These are phyloP conservation scores for Solanum hybrid DNA, from an alignment of 305 asterid genomes.

Conservation along the genomic window DNA sequence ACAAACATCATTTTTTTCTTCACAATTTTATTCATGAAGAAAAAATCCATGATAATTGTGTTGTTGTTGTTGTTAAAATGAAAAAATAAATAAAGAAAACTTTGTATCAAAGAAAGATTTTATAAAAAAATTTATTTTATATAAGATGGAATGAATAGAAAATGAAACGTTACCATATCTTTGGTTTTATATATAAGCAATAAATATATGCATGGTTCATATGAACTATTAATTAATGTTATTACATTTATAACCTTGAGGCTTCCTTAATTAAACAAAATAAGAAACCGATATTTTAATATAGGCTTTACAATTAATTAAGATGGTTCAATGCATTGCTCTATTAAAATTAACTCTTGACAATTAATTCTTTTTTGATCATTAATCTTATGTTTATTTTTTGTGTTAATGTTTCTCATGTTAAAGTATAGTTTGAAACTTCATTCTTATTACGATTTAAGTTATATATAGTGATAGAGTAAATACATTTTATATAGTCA, in stretches of 20 bases:
- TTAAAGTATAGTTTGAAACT: neutral
- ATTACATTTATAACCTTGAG: slow-evolving; percentile 12
- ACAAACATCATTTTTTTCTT: neutral
- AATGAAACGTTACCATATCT: slow-evolving; percentile 29
- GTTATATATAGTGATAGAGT: neutral
- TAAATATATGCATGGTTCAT: neutral
- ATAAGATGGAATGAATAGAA: slow-evolving; percentile 19
- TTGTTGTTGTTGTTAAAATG: neutral
- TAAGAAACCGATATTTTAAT: neutral
- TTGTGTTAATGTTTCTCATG: neutral
- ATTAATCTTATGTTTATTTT: neutral
- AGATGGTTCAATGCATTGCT: neutral
- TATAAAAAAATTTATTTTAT: neutral
- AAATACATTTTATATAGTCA: neutral
- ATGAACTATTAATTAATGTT: slow-evolving; percentile 6
- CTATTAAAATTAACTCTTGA: neutral
- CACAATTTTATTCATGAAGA: neutral
- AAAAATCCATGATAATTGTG: slow-evolving; percentile 20
- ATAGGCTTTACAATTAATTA: neutral
- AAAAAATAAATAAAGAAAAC: neutral
- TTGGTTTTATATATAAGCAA: slow-evolving; percentile 4
- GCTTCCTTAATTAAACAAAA: neutral
- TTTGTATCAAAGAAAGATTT: neutral
- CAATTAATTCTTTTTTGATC: neutral
- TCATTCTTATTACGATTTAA: neutral